Evolutionary conservation across 345 rosid genomes (phyloP).

Genomic region (Syzygium aqueum): DNA sequence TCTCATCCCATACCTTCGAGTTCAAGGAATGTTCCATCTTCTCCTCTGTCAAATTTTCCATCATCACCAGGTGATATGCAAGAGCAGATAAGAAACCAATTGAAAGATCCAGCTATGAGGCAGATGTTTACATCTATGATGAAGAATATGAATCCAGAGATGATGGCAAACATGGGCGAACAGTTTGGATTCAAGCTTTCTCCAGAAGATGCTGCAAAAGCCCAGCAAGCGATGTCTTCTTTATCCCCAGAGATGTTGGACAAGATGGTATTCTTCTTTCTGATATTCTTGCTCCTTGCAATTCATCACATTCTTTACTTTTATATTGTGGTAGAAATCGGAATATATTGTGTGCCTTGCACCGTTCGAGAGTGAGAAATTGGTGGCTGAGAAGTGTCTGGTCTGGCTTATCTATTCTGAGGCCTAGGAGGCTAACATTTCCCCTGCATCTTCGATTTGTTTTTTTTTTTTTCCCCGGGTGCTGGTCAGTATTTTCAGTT

Average conservation of each 20-base stretch:
- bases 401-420: not conserved
- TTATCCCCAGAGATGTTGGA: conserved; percentile 78
- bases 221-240: conserved; percentile 90
- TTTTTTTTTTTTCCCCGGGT: not conserved
- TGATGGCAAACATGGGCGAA: conserved; percentile 94
- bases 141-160: conserved; percentile 86
- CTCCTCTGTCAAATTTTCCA: conserved; percentile 30
- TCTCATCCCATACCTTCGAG: conserved; percentile 27
- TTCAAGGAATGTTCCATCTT: conserved; percentile 27
- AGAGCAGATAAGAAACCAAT: conserved; percentile 85
- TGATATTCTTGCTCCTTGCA: not conserved
- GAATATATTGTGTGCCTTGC: not conserved
- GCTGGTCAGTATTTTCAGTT: not conserved
- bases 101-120: conserved; percentile 93
- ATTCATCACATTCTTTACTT: not conserved
- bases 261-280: conserved; percentile 50
- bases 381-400: not conserved
- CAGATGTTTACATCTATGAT: conserved; percentile 90
- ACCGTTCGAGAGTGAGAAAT: not conserved
- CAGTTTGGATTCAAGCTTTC: conserved; percentile 86
- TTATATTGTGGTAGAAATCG: not conserved
- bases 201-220: conserved; percentile 76
- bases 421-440: not conserved
- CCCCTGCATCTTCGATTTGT: not conserved
- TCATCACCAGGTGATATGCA: conserved; percentile 62